Evolutionary conservation across 1,284 basidiomycete genomes (phyloP), one percentile per base, ranked within the genome.

Genomic region (Coniferiporia weirii): DNA sequence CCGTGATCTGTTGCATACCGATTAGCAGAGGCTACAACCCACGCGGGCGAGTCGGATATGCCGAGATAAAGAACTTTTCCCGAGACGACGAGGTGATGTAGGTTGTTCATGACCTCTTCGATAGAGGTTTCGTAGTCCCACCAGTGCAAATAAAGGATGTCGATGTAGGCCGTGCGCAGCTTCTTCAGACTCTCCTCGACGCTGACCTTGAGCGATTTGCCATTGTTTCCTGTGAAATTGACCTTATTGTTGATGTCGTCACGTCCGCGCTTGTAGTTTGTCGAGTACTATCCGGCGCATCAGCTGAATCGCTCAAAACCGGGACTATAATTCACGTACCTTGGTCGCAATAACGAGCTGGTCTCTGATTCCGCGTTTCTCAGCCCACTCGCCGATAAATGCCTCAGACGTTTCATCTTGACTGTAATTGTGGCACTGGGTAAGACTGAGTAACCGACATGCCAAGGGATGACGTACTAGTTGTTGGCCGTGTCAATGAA

Each of bases 301-400:
- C 59, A 59, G 2, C 63, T 57, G 13, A 60, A 56, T 55, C 19
- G 70, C 10, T 65, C 66, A 6, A 71, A 57, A 9, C 19, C 5
- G 7, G 40, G 2, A n/a, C 4, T 6, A 20, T 6, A 2, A 20
- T 46, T 8, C 4, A 34, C 54, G 8, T 49, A 74, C 74, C 67
- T 79, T 80, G 46, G 78, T 79, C 0, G 78, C 74, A 52, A 80
- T 68, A 7, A 80, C 70, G 22, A 80, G 69, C 59, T 78, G 73
- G 64, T 80, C 77, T n/a, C 79, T 71, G 47, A 75, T 77, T 1
- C 68, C 69, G n/a, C 73, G 72, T 7, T 66, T 60, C 60, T 76
- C 71, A 57, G 73, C 72, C 79, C 78, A 80, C 62, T 79, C 76
- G 15, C 78, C 78, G 32, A 79, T 69, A 65, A 76, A 72, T 50